Percentiles rank a stretch among this genome's conserved stretches.
Conservation (phyloP, 345 rosid genomes). For the Boechera retrofracta region DNA sequence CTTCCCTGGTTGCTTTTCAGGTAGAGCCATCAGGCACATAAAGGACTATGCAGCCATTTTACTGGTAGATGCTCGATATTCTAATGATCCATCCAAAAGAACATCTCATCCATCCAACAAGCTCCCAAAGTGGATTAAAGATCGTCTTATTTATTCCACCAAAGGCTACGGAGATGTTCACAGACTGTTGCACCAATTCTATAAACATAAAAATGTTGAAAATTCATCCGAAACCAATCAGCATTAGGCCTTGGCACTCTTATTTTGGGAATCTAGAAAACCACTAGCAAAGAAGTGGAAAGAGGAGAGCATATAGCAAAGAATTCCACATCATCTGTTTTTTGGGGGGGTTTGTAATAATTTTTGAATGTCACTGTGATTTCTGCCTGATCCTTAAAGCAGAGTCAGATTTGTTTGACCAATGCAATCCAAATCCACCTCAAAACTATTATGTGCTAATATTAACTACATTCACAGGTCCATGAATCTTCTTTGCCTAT, state of each 20-base stretch:
- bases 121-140: slow-evolving; percentile 87
- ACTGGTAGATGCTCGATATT: slow-evolving; percentile 77
- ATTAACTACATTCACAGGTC: neutral
- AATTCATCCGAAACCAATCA: slow-evolving; percentile 11
- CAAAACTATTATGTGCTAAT: slow-evolving; percentile 4
- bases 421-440: slow-evolving; percentile 10
- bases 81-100: slow-evolving; percentile 59
- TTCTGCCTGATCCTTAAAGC: neutral
- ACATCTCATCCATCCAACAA: slow-evolving; percentile 64
- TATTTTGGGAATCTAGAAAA: slow-evolving; percentile 1
- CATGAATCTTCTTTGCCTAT: slow-evolving; percentile 9
- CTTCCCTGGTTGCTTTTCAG: slow-evolving; percentile 45
- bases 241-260: slow-evolving; percentile 20
- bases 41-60: slow-evolving; percentile 88
- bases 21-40: slow-evolving; percentile 86
- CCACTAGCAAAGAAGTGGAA: slow-evolving; percentile 9
- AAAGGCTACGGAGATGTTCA: slow-evolving; percentile 89
- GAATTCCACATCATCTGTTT: slow-evolving; percentile 18
- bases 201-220: slow-evolving; percentile 60
- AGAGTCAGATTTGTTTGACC: slow-evolving; percentile 11
- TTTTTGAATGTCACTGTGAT: neutral
- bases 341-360: neutral
- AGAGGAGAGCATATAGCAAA: neutral
- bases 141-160: slow-evolving; percentile 60
- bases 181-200: slow-evolving; percentile 74